These are phyloP conservation scores for Lepiota brunneoincarnata DNA, from an alignment of 768 basidiomycete genomes.

Conservation along the genomic window DNA sequence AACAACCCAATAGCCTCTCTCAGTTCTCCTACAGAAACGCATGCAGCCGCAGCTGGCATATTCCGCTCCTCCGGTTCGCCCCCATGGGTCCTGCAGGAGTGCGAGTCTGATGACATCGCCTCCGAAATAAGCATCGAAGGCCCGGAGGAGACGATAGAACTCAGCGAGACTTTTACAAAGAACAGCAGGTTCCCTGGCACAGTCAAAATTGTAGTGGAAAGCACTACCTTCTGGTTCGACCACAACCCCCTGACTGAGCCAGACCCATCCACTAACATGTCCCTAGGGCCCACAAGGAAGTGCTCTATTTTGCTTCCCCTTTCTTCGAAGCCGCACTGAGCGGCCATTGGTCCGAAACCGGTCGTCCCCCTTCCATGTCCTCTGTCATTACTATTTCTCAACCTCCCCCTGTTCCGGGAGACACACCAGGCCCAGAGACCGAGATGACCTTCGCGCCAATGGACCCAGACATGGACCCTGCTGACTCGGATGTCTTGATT, in stretches of 20 bases:
- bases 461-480: constrained; percentile 47
- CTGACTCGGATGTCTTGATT: constrained; percentile 43
- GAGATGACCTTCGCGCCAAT: constrained; percentile 63
- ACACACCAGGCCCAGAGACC: constrained; percentile 36
- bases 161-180: constrained; percentile 77
- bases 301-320: constrained; percentile 89
- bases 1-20: constrained; percentile 78
- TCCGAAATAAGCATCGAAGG: constrained; percentile 68
- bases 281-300: constrained; percentile 85
- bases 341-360: constrained; percentile 91
- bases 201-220: constrained; percentile 88
- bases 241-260: background rate
- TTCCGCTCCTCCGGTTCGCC: constrained; percentile 81
- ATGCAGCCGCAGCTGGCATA: constrained; percentile 82
- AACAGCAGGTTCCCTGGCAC: constrained; percentile 72
- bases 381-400: constrained; percentile 85
- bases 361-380: constrained; percentile 73
- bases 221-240: constrained; percentile 86
- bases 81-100: constrained; percentile 77
- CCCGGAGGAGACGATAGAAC: constrained; percentile 70
- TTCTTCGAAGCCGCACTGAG: constrained; percentile 92
- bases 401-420: constrained; percentile 57
- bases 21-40: constrained; percentile 84
- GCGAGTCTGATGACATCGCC: constrained; percentile 65
- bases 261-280: constrained; percentile 5